Percentiles rank a stretch among this genome's conserved stretches.
phyloP scores from a whole-genome alignment of 1,284 basidiomycete species.

The Coniferiporia weirii region DNA sequence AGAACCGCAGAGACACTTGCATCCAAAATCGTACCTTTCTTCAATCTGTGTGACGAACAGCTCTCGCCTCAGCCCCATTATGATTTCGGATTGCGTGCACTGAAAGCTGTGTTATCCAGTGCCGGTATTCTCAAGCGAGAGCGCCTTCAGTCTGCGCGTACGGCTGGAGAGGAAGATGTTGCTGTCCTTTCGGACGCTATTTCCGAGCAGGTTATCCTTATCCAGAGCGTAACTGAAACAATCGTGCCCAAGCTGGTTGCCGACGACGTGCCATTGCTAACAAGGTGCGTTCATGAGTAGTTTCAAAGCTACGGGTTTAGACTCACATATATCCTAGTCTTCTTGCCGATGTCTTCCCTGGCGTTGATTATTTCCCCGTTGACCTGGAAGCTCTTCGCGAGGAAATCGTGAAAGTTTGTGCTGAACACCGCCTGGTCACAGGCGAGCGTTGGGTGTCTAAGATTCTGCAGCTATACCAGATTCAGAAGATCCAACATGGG shows the following conservation, averaged over 20 bases:
- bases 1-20: constrained; percentile 94
- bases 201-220: constrained; percentile 94
- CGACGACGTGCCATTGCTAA: constrained; percentile 92
- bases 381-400: constrained; percentile 81
- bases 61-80: constrained; percentile 97
- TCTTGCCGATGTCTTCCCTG: constrained; percentile 96
- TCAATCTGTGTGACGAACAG: constrained; percentile 97
- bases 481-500: constrained; percentile 99
- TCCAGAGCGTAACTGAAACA: constrained; percentile 99
- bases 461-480: constrained; percentile 97
- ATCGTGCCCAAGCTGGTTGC: constrained; percentile 98
- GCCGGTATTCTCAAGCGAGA: constrained; percentile 98
- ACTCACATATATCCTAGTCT: constrained; percentile 46
- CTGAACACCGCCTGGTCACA: constrained; percentile 78
- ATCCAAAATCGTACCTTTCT: constrained; percentile 98
- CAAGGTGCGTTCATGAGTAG: constrained; percentile 51
- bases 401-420: constrained; percentile 85
- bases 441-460: constrained; percentile 93
- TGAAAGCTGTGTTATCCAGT: constrained; percentile 95
- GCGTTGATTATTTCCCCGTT: constrained; percentile 86
- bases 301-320: background rate
- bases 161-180: constrained; percentile 38
- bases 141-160: constrained; percentile 53
- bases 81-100: constrained; percentile 96
- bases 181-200: constrained; percentile 61